phyloP scores from a whole-genome alignment of 768 basidiomycete genomes.

The Fomitopsis serialis region DNA sequence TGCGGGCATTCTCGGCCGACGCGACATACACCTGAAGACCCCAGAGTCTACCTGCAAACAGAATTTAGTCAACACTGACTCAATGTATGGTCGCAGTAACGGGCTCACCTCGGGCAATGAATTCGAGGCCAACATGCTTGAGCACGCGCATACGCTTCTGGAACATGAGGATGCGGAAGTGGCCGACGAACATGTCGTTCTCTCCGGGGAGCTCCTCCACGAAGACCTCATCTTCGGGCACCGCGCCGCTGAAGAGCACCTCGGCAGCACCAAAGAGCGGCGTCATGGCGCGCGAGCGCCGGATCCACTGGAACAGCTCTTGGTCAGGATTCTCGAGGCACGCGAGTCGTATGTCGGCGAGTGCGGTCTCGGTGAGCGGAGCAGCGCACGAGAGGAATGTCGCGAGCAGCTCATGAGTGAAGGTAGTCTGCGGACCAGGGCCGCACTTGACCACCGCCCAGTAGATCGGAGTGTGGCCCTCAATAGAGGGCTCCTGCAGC shows the following conservation, averaged over 20 bases:
- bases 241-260: conserved; percentile 27
- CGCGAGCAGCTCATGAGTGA: conserved; percentile 31
- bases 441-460: conserved; percentile 67
- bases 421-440: conserved; percentile 10
- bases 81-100: neutral
- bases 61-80: neutral
- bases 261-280: conserved; percentile 50
- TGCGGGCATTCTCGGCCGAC: neutral
- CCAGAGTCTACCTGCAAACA: conserved; percentile 49
- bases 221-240: conserved; percentile 40
- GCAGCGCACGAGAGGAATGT: conserved; percentile 49
- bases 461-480: conserved; percentile 62
- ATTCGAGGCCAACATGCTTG: conserved; percentile 54
- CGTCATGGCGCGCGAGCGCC: conserved; percentile 45
- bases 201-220: conserved; percentile 47
- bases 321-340: conserved; percentile 63
- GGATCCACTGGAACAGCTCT: conserved; percentile 54
- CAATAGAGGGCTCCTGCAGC: conserved; percentile 59
- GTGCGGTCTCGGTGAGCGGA: conserved; percentile 34
- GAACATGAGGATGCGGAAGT: conserved; percentile 52
- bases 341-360: conserved; percentile 60
- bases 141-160: conserved; percentile 67
- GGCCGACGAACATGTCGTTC: conserved; percentile 43
- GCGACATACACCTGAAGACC: conserved; percentile 34
- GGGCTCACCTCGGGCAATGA: conserved; percentile 50